Percentiles rank a stretch among this genome's conserved stretches.
Evolutionary conservation across 495 filamentous ascomycete species (phyloP).

Genomic region (Penicillium samsonianum): DNA sequence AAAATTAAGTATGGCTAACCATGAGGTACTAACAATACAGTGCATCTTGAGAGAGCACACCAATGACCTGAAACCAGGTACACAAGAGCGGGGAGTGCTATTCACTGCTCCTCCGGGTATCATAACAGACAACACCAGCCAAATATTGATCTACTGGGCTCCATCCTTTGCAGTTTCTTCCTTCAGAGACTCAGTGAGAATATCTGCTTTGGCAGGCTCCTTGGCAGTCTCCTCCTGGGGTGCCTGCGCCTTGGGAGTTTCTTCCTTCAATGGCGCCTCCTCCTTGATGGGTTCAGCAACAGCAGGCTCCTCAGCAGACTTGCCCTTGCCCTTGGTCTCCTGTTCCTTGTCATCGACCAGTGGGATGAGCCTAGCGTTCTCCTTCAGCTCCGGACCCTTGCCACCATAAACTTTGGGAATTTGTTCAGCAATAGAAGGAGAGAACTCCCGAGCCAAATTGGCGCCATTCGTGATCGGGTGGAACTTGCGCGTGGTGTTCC

Average conservation of each 20-base stretch:
- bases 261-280: constrained; percentile 22
- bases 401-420: constrained; percentile 73
- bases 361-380: constrained; percentile 30
- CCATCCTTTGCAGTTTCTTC: constrained; percentile 21
- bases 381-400: constrained; percentile 49
- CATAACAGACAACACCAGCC: constrained; percentile 21
- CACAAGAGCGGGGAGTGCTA: constrained; percentile 24
- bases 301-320: constrained; percentile 20
- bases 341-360: constrained; percentile 25
- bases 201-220: constrained; percentile 22
- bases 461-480: constrained; percentile 75
- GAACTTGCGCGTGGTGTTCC: constrained; percentile 84
- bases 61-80: constrained; percentile 11
- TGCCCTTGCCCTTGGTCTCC: constrained; percentile 25
- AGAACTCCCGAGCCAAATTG: constrained; percentile 66
- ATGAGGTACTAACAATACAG: constrained; percentile 4
- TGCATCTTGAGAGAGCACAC: background rate
- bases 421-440: constrained; percentile 54
- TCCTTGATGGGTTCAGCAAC: constrained; percentile 11
- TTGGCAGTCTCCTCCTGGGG: constrained; percentile 19
- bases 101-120: constrained; percentile 33
- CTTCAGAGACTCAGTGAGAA: constrained; percentile 14
- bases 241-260: constrained; percentile 18
- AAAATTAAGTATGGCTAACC: background rate
- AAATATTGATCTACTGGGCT: constrained; percentile 28